Base-by-base conservation (phyloP, 805 yeast genomes). In the Babjeviella inositovora region DNA sequence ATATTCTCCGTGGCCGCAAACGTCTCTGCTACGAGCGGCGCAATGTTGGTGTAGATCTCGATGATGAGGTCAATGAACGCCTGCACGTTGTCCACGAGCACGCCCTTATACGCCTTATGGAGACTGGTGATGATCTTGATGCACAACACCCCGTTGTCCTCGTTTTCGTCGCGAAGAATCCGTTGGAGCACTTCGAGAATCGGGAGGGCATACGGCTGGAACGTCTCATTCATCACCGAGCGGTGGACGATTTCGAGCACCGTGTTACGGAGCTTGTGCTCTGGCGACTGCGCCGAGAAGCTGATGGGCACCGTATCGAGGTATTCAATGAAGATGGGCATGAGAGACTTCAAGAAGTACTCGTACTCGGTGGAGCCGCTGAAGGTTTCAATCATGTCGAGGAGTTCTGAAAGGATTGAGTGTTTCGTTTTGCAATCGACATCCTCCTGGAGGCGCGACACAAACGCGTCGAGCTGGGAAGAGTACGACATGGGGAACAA, bases 101-200 rank as follows among this genome's bases (percentile, higher is more conserved):
- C 53, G 8, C 60, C 41, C 50, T 81, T 87, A 52, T 77, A 87
- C 2, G 85, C 68, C 43, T 90, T 77, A 51, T 85, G 94, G 22
- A 87, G 51, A 15, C 76, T 66, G 10, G 96, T 81, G 23, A 85
- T 60, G 26, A 82, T 73, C 41, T 81, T 84, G 76, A 90, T 70
- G 44, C 93, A 76, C 24, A 82, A 57, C 1, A 84, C 81, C 23
- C 97, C 97, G 43, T 90, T 90, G 30, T 85, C 96, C 45, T 92
- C 99, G 43, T 90, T 90, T 39, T 92, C 99, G 9, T 52, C 57
- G 11, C 63, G 67, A 28, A 87, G 53, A 8, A 76, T 51, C 12
- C 53, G 45, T 35, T 72, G 67, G 25, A 87, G 50, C 7, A 59
- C 50, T 17, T 66, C 72, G 36, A 79, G 52, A 11, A 82, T 59